A percentile compares a stretch with the other conserved stretches of the same genome.
These are phyloP conservation scores for Pythium aquatile DNA, from an alignment of 352 stramenopile species.

Conservation along the genomic window DNA sequence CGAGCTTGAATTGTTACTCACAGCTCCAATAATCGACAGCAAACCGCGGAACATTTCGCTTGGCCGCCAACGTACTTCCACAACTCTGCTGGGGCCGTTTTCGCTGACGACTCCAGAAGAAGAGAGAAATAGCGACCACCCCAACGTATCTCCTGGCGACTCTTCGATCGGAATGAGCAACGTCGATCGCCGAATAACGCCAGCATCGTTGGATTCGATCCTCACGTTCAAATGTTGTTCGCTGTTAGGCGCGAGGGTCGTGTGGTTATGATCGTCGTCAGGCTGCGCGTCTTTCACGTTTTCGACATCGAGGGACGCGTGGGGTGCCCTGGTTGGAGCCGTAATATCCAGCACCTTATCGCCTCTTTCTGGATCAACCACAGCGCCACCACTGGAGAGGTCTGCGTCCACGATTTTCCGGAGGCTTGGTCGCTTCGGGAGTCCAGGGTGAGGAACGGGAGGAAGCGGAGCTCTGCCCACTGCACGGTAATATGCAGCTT, in stretches of 20 bases:
- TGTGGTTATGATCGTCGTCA: not conserved
- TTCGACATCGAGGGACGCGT: not conserved
- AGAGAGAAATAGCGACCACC: constrained; percentile 36
- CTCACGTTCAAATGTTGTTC: constrained; percentile 16
- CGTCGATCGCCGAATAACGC: constrained; percentile 43
- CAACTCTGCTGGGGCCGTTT: constrained; percentile 18
- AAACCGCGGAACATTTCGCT: constrained; percentile 46
- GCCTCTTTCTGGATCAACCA: constrained; percentile 1
- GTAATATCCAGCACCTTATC: constrained; percentile 26
- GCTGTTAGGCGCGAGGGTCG: not conserved
- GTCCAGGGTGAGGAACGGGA: constrained; percentile 42
- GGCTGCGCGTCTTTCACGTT: not conserved
- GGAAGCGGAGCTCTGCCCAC: constrained; percentile 57
- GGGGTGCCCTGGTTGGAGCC: constrained; percentile 19
- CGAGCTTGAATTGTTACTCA: not conserved
- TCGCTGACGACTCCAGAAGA: not conserved
- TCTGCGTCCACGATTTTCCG: constrained; percentile 13
- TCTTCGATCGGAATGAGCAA: constrained; percentile 78
- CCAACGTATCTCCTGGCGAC: constrained; percentile 51
- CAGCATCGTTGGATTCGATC: constrained; percentile 40
- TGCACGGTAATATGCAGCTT: constrained; percentile 72
- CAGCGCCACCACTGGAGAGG: not conserved
- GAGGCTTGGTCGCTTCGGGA: constrained; percentile 30
- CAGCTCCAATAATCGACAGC: constrained; percentile 34
- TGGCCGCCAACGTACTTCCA: constrained; percentile 65